Evolutionary conservation across 495 filamentous ascomycete species (phyloP).

Genomic region (Cudoniella acicularis): DNA sequence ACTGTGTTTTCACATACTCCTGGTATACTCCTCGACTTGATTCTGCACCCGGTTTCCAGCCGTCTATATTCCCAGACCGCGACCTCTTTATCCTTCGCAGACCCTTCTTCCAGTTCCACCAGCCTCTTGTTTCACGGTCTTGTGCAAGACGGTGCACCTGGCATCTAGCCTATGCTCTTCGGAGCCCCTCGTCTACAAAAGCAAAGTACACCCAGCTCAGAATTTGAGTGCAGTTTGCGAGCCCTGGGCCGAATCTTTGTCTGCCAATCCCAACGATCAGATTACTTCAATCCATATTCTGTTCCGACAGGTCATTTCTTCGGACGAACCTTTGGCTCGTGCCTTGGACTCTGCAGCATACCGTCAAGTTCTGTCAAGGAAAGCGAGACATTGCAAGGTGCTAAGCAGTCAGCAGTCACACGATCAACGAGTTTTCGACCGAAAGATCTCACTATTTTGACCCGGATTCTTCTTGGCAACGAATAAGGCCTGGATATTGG

Average conservation of each 20-base stretch:
- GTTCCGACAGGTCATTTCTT: constrained; percentile 21
- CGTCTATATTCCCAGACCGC: neutral
- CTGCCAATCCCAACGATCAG: neutral
- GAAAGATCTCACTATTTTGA: neutral
- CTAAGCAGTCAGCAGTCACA: neutral
- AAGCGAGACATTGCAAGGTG: neutral
- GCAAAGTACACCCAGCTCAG: neutral
- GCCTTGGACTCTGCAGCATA: constrained; percentile 24
- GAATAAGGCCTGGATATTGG: neutral
- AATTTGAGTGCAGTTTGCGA: neutral
- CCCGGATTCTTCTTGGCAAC: neutral
- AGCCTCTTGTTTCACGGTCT: neutral
- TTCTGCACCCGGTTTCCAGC: neutral
- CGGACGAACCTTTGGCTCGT: constrained; percentile 30
- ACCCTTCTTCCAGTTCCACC: neutral
- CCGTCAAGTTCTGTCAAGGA: constrained; percentile 9
- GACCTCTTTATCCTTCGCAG: neutral
- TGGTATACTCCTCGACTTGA: no score
- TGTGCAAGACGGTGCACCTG: no score
- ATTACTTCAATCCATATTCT: neutral
- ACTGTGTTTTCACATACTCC: no score
- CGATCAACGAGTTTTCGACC: neutral
- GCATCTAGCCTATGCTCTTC: no score
- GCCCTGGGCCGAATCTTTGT: neutral
- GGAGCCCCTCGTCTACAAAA: neutral